A percentile compares a stretch with the other conserved stretches of the same genome.
Evolutionary conservation across 148 eudicot species (phyloP).

Genomic region (Euryodendron excelsum): DNA sequence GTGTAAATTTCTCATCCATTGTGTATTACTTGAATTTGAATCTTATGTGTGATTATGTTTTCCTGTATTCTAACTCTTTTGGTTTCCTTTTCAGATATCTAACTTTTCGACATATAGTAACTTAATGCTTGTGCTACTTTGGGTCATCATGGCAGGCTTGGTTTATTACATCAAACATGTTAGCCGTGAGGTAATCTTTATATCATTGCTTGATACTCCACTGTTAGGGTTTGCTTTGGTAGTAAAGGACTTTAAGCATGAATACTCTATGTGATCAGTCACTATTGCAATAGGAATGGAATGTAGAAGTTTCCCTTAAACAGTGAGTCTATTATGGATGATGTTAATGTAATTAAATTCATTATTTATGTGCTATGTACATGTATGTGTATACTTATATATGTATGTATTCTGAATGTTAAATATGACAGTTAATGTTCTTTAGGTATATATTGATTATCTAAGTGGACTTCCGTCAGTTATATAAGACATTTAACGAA

Average conservation of each 20-base stretch:
- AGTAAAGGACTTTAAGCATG: background rate
- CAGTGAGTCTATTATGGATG: background rate
- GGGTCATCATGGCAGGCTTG: conserved; percentile 74
- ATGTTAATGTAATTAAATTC: no score
- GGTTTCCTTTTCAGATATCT: conserved; percentile 50
- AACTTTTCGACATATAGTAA: conserved; percentile 75
- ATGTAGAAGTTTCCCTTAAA: background rate
- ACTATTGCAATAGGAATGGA: background rate
- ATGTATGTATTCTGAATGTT: background rate
- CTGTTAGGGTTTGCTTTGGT: background rate
- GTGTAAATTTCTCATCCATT: conserved; percentile 48
- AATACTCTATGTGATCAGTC: background rate
- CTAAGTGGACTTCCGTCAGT: background rate
- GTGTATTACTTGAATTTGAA: background rate
- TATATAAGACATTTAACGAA: background rate
- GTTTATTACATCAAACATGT: conserved; percentile 73
- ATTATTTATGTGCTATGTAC: no score
- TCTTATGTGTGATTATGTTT: background rate
- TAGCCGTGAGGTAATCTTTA: conserved; percentile 63
- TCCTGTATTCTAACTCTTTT: conserved; percentile 1
- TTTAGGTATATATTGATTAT: background rate
- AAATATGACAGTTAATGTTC: background rate
- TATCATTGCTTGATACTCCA: background rate
- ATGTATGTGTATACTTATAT: no score
- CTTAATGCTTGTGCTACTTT: conserved; percentile 72